These are phyloP conservation scores for Chlorophyllum brunneum DNA, from an alignment of 768 basidiomycete species.

Conservation along the genomic window DNA sequence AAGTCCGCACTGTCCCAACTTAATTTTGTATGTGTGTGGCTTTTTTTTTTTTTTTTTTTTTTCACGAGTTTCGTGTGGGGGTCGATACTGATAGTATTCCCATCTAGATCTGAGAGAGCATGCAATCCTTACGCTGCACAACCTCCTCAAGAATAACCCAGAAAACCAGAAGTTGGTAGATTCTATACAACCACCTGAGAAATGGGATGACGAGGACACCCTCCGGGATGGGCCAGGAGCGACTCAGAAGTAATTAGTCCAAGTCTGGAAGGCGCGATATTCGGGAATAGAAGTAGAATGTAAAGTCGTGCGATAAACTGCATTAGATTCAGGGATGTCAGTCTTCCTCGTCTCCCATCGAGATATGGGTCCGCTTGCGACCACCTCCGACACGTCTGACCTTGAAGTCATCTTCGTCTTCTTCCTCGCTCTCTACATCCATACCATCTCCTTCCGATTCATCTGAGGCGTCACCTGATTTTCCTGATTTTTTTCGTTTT, in stretches of 20 bases:
- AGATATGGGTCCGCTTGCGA: conserved; percentile 54
- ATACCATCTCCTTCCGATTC: conserved; percentile 40
- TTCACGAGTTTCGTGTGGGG: conserved; percentile 8
- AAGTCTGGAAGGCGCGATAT: neutral
- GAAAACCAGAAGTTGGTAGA: conserved; percentile 82
- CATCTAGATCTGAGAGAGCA: conserved; percentile 83
- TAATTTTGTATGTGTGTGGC: too few species aligned
- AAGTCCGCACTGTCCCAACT: conserved; percentile 33
- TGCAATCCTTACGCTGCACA: conserved; percentile 80
- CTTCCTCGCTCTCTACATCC: conserved; percentile 75
- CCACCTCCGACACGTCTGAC: conserved; percentile 53
- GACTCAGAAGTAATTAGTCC: conserved; percentile 24
- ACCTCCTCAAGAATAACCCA: conserved; percentile 68
- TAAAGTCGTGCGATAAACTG: conserved; percentile 5
- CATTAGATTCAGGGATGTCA: conserved; percentile 25
- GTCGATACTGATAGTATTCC: conserved; percentile 7
- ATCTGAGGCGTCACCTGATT: conserved; percentile 20
- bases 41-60: conserved; percentile 10
- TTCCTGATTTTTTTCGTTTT: conserved; percentile 29
- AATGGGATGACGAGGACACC: conserved; percentile 57
- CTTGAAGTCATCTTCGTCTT: conserved; percentile 68
- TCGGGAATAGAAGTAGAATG: neutral
- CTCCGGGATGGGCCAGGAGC: conserved; percentile 31
- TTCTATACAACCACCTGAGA: conserved; percentile 58
- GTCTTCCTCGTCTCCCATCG: conserved; percentile 66